These are phyloP conservation scores for Cyanidiococcus yangmingshanensis DNA, from an alignment of 23 red algal species.

Conservation along the genomic window DNA sequence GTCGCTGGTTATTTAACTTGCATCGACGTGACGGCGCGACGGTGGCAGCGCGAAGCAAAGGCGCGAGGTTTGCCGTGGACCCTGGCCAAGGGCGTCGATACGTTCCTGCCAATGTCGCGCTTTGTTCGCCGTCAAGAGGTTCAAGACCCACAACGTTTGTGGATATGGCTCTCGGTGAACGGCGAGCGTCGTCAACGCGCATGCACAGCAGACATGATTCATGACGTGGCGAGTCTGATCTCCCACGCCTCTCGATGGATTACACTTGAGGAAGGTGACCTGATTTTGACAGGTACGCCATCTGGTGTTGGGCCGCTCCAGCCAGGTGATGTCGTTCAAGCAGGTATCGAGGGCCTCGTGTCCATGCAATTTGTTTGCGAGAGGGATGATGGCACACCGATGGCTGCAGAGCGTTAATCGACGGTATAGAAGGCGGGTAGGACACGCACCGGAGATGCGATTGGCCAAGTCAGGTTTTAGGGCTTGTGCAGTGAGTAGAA, in stretches of 20 bases:
- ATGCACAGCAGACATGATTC: constrained; percentile 23
- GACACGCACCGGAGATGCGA: no score
- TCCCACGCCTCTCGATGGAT: constrained; percentile 4
- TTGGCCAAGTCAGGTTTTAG: no score
- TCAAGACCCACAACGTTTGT: neutral
- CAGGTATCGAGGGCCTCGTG: neutral
- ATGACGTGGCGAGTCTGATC: neutral
- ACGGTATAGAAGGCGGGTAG: no score
- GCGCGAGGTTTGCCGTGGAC: constrained; percentile 16
- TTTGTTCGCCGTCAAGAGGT: constrained; percentile 21
- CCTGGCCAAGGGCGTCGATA: constrained; percentile 18
- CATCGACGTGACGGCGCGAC: constrained; percentile 26
- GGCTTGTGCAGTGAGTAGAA: no score
- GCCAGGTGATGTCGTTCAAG: constrained; percentile 18
- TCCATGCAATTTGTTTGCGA: constrained; percentile 22
- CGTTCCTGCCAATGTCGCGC: constrained; percentile 21
- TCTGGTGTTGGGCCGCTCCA: constrained; percentile 14
- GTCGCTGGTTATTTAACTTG: constrained; percentile 21
- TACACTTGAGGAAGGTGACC: constrained; percentile 19
- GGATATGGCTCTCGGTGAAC: constrained; percentile 21
- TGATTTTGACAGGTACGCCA: constrained; percentile 24
- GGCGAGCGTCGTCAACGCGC: constrained; percentile 8
- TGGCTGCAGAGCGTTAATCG: no score
- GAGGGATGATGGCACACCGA: neutral
- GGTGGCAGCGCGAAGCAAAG: constrained; percentile 21